Base-by-base conservation (phyloP, 306 rosid genomes). In the Acacia confusa region DNA sequence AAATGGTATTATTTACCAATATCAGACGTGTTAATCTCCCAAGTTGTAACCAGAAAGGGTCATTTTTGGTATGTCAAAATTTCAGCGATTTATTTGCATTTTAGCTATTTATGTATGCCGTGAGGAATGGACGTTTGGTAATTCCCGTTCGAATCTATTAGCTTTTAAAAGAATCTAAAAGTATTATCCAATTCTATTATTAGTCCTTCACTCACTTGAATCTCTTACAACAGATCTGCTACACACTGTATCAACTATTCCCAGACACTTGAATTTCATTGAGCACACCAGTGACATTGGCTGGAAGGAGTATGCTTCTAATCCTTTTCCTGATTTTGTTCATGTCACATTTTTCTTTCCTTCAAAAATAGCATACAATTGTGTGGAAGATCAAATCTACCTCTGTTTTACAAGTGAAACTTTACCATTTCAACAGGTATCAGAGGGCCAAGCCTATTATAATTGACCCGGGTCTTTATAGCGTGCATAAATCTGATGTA, bases 261-360 rank as follows among this genome's bases (percentile, higher is more conserved):
- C 93, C 5, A 88, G 95, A 82, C 48, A 81, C 82, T 82, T 92
- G 43, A 91, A 90, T 76, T 92, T 91, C 61, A 89, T 90, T 38
- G 93, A 92, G 87, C 95, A 91, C 83, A 91, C 95, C 72, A 89
- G 92, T 81, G 92, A 91, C 84, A 91, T 91, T 77, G 93, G 97
- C 83, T 92, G 97, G 97, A 92, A 92, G 81, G 97, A 92, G 94
- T 92, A 88, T 67, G 91, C 82, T 67, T 76, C 79, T 78, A 71
- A 69, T 72, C 82, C 50, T 27, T 57, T 72, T 32, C 27, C 28
- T 57, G 70, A 27, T 78, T 72, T 36, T 57, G 65, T 78, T 75
- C 22, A 72, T 67, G 58, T 41, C 78, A 50, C 44, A n/a, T 70
- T 76, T 20, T 75, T 7, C 60, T 36, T 77, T 41, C 69, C 16